Evolutionary conservation across 2,329 filamentous ascomycete genomes (phyloP).

Genomic region (Chaetomiaceae sp.): DNA sequence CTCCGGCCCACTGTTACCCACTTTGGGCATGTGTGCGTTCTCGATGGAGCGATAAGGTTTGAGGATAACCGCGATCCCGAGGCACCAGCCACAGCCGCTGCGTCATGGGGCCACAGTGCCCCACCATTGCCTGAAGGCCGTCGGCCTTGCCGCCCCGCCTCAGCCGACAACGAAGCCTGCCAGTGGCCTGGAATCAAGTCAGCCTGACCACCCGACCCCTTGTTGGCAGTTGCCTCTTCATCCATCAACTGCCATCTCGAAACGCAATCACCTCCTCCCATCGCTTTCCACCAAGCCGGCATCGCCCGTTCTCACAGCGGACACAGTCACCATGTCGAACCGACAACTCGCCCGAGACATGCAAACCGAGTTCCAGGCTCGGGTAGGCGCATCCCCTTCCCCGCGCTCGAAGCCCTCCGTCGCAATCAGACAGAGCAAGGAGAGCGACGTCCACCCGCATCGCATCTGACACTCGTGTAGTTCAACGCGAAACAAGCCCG

Average conservation of each 20-base stretch:
- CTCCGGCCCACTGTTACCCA: constrained; percentile 12
- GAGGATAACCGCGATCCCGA: neutral
- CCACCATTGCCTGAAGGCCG: neutral
- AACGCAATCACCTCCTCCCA: neutral
- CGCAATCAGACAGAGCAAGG: neutral
- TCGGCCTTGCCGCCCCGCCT: neutral
- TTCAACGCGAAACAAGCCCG: constrained; percentile 61
- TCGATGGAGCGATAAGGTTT: neutral
- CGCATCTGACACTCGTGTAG: constrained; percentile 27
- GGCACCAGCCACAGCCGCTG: constrained; percentile 15
- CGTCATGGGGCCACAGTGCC: constrained; percentile 16
- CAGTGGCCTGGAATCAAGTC: neutral
- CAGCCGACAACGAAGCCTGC: constrained; percentile 1
- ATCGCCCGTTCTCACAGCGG: neutral
- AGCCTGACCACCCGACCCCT: neutral
- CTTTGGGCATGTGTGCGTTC: constrained; percentile 4
- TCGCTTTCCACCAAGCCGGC: neutral
- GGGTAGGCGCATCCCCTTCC: constrained; percentile 35
- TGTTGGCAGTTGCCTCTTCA: constrained; percentile 1
- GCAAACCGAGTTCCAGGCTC: constrained; percentile 60
- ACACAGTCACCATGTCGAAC: constrained; percentile 48
- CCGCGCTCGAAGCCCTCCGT: neutral
- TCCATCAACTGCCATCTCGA: neutral
- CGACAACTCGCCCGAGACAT: constrained; percentile 56
- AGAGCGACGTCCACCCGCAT: neutral